phyloP scores from a whole-genome alignment of 331 rosid genomes.

The Saraca asoca region DNA sequence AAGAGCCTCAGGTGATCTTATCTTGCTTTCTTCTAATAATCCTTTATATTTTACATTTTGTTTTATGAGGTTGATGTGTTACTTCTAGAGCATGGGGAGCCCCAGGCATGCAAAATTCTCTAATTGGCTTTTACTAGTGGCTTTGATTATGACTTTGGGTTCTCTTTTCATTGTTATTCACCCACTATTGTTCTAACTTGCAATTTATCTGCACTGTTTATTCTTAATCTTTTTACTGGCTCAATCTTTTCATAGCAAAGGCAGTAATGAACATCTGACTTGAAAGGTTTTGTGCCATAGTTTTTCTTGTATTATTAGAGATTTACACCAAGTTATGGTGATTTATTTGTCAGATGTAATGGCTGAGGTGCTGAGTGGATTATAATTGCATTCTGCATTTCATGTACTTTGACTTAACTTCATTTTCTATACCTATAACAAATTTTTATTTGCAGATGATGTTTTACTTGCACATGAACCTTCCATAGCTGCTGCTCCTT shows the following conservation, averaged over 20 bases:
- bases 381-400: too few relatives aligned
- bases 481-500: slow-evolving; percentile 41
- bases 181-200: background rate
- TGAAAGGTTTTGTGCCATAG: too few relatives aligned
- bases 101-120: slow-evolving; percentile 17
- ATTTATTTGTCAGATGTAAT: slow-evolving; percentile 23
- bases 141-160: slow-evolving; percentile 1
- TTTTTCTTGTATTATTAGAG: too few relatives aligned
- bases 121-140: slow-evolving; percentile 1
- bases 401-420: slow-evolving; percentile 5
- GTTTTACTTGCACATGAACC: slow-evolving; percentile 39
- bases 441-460: slow-evolving; percentile 41
- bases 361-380: slow-evolving; percentile 5
- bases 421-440: slow-evolving; percentile 21
- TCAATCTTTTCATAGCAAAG: too few relatives aligned
- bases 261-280: too few relatives aligned
- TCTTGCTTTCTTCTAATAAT: background rate
- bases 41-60: slow-evolving; percentile 22
- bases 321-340: slow-evolving; percentile 3
- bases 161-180: too few relatives aligned
- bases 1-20: slow-evolving; percentile 57
- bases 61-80: background rate
- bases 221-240: background rate
- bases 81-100: slow-evolving; percentile 19
- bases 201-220: slow-evolving; percentile 4